A percentile compares a stretch with the other conserved stretches of the same genome.
phyloP scores from a whole-genome alignment of 345 rosid species.

The Ricinus communis region DNA sequence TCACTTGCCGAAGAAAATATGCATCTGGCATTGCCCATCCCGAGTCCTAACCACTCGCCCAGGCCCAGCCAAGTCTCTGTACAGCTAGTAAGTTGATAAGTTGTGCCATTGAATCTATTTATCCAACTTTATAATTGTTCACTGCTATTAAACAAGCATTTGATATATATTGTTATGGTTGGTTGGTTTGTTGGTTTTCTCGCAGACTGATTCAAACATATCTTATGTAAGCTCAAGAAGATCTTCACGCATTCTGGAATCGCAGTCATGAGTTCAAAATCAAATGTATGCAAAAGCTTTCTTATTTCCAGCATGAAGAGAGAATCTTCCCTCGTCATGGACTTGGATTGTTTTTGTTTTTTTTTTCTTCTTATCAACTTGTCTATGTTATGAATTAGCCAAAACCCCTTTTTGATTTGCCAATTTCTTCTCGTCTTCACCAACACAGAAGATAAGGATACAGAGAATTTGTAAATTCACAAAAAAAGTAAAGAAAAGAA shows the following conservation, averaged over 20 bases:
- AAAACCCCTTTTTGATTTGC: too few species aligned
- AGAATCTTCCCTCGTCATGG: too few species aligned
- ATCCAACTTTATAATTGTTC: too few species aligned
- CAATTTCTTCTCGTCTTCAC: too few species aligned
- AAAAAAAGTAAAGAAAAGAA: too few species aligned
- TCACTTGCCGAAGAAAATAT: neutral
- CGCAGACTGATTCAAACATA: neutral
- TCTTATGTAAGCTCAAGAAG: conserved; percentile 6
- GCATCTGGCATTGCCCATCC: neutral
- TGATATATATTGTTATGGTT: neutral
- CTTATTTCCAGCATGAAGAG: neutral
- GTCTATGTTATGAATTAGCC: neutral
- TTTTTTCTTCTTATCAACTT: neutral
- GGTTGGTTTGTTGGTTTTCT: neutral
- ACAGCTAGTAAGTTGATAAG: neutral
- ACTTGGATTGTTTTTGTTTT: neutral
- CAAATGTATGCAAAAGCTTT: neutral
- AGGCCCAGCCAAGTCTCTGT: neutral
- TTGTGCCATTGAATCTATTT: too few species aligned
- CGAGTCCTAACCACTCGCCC: neutral
- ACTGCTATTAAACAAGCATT: neutral
- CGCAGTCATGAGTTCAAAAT: neutral
- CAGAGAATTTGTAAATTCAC: too few species aligned
- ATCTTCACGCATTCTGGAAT: neutral
- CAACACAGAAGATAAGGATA: too few species aligned